These are phyloP conservation scores for Termitomyces sp. DNA, from an alignment of 768 basidiomycete genomes.

Conservation along the genomic window DNA sequence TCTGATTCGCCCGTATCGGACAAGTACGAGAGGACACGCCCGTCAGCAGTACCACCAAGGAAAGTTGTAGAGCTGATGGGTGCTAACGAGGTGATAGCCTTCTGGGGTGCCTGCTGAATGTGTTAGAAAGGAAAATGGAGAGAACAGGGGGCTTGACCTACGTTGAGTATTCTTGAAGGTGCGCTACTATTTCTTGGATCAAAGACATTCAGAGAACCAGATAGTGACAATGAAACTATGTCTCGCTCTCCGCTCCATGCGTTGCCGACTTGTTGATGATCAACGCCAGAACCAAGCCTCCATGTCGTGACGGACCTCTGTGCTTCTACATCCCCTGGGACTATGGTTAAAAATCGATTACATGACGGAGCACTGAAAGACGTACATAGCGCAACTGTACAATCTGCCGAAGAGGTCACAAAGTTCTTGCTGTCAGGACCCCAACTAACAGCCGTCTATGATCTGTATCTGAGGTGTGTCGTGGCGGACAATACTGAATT, in stretches of 20 bases:
- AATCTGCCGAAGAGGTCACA: constrained; percentile 81
- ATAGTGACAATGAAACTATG: constrained; percentile 80
- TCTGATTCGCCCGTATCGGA: constrained; percentile 38
- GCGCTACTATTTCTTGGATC: constrained; percentile 65
- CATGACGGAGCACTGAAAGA: neutral
- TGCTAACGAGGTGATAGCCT: constrained; percentile 64
- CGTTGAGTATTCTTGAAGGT: constrained; percentile 56
- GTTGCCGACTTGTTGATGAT: constrained; percentile 83
- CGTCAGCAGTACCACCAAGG: constrained; percentile 76
- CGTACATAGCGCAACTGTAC: constrained; percentile 83
- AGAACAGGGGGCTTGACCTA: constrained; percentile 21
- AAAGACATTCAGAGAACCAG: constrained; percentile 76
- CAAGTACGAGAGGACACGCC: constrained; percentile 64
- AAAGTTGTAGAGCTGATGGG: constrained; percentile 51
- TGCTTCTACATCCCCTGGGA: constrained; percentile 74
- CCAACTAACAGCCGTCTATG: constrained; percentile 77
- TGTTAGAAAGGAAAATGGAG: neutral
- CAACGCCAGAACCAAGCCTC: constrained; percentile 68
- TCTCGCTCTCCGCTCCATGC: constrained; percentile 70
- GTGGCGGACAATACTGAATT: neutral
- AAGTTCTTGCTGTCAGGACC: constrained; percentile 65
- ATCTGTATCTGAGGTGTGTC: neutral
- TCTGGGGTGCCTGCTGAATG: constrained; percentile 64
- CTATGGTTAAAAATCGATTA: neutral
- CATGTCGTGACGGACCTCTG: constrained; percentile 63